Base-by-base conservation (phyloP, 1,284 basidiomycete species). In the Fomes fomentarius region DNA sequence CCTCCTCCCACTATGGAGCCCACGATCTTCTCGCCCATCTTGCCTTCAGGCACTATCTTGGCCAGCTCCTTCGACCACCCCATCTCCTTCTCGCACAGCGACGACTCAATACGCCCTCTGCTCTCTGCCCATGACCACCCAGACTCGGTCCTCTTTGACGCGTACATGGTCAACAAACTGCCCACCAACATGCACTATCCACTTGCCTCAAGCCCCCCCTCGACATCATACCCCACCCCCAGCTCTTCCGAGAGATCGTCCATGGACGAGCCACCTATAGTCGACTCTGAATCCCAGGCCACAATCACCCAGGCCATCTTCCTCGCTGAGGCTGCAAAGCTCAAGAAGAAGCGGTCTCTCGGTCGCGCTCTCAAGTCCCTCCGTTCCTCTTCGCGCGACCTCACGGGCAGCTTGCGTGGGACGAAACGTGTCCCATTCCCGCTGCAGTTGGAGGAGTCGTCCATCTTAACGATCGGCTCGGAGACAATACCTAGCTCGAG, bases 271-370 rank as follows among this genome's bases (percentile, higher is more conserved):
- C 35, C 34, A n/a, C 50, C 22, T 26, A 21, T 55, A 4, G 33
- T 35, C 4, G 30, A 51, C 17, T 55, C 56, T 4, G 44, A 56
- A n/a, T 57, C 59, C 7, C 50, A 61, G 12, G 53, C 42, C 15
- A 61, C 59, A 33, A 61, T 61, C 31, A 61, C 55, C 5, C 50
- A 52, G 21, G 42, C 54, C 44, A 31, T 48, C 5, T 14, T 57
- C 2, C 53, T 50, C 17, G 41, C 47, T 15, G 50, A 45, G 19
- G 28, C 51, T 30, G 28, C 43, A 24, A 58, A 38, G 39, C 40
- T 56, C 34, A 56, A 56, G 56, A 61, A 56, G 52, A 61, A 61
- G 50, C 53, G 56, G 7, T 61, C 60, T 14, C 43, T 61, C 11
- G 56, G 60, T 3, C 47, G 46, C n/a, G 60, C 60, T 22, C 60